Evolutionary conservation across 1,139 yeast genomes (phyloP).

Genomic region (Candida pseudoviswanathii): DNA sequence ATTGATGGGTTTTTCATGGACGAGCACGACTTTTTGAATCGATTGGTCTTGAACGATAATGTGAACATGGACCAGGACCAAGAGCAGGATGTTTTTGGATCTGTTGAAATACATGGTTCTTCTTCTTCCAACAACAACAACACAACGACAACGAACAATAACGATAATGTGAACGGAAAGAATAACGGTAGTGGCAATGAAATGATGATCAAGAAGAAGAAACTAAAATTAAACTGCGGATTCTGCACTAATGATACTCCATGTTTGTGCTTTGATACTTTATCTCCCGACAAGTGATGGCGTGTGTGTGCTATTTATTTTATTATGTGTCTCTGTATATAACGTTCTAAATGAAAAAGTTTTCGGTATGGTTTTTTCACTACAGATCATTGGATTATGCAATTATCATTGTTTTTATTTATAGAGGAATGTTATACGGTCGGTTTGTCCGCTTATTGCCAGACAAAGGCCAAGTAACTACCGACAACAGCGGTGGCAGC

Average conservation of each 20-base stretch:
- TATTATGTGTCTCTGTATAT: slow-evolving; percentile 13
- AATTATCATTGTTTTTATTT: no score
- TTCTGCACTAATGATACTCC: slow-evolving; percentile 45
- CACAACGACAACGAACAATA: not conserved
- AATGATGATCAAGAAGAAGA: slow-evolving; percentile 13
- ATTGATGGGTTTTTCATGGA: slow-evolving; percentile 17
- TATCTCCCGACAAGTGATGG: slow-evolving; percentile 14
- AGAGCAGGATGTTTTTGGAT: slow-evolving; percentile 17
- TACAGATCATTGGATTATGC: no score
- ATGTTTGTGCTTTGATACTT: slow-evolving; percentile 44
- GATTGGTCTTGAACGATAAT: slow-evolving; percentile 15
- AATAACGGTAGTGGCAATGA: slow-evolving; percentile 10
- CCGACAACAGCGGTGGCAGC: slow-evolving; percentile 72
- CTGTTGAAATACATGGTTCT: slow-evolving; percentile 15
- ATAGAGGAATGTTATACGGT: no score
- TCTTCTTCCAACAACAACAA: not conserved
- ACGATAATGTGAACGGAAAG: slow-evolving; percentile 1
- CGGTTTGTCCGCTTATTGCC: slow-evolving; percentile 4
- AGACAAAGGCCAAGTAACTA: slow-evolving; percentile 52
- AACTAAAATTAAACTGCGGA: slow-evolving; percentile 34
- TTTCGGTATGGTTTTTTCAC: not conserved
- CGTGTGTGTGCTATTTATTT: slow-evolving; percentile 1
- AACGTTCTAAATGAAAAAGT: slow-evolving; percentile 7
- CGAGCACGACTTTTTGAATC: slow-evolving; percentile 20
- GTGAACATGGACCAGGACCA: slow-evolving; percentile 1